A percentile compares a stretch with the other conserved stretches of the same genome.
Evolutionary conservation across 2,329 filamentous ascomycete species (phyloP).

Genomic region (Fusarium ramigenum): DNA sequence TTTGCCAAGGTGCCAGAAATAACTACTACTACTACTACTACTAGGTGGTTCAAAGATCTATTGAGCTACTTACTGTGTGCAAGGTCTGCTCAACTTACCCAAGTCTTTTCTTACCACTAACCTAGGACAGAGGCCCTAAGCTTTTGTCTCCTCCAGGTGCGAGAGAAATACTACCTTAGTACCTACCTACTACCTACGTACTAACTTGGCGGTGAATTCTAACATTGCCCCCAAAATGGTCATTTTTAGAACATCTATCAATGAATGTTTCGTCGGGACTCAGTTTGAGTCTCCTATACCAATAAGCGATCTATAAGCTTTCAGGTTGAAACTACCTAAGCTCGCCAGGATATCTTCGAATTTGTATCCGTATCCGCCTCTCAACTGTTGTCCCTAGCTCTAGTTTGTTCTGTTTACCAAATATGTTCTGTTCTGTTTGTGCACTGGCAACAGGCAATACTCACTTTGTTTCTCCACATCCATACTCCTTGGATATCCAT

Average conservation of each 20-base stretch:
- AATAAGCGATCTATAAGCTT: not conserved
- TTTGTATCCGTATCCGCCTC: not conserved
- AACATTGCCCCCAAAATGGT: not conserved
- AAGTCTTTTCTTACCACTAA: not conserved
- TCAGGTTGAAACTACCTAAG: not conserved
- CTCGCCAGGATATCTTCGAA: not conserved
- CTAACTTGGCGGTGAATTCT: not conserved
- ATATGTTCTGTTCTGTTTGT: constrained; percentile 11
- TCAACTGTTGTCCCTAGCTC: not conserved
- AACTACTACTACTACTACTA: not conserved
- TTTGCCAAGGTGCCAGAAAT: not conserved
- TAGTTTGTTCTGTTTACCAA: not conserved
- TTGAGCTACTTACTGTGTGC: not conserved
- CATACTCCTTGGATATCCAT: not conserved
- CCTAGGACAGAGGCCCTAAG: not conserved
- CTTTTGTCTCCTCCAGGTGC: not conserved
- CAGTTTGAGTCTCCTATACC: not conserved
- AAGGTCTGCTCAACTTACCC: not conserved
- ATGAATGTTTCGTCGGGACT: not conserved
- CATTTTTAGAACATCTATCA: constrained; percentile 1
- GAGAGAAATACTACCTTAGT: not conserved
- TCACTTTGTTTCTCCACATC: constrained; percentile 16
- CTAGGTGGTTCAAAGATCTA: not conserved
- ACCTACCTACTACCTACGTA: not conserved
- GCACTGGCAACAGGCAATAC: not conserved